Evolutionary conservation across 2,329 filamentous ascomycete species (phyloP), one percentile per base, ranked within the genome.

Genomic region (Diaporthe vexans): DNA sequence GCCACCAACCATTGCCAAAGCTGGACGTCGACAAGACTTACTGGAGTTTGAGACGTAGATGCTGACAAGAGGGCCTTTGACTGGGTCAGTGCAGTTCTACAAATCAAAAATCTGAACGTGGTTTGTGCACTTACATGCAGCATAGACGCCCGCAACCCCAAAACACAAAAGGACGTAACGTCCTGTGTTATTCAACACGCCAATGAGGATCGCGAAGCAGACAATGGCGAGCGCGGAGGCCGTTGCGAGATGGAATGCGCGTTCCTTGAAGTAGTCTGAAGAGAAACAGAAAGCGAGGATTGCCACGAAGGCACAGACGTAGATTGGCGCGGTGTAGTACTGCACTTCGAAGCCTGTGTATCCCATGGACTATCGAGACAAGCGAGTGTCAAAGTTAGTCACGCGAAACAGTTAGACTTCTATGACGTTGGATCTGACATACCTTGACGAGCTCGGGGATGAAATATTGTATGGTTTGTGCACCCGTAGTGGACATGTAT

Each of bases 401-500:
- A 15, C n/a, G 57, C 29, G 17, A n/a, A 21, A 63, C 6, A 13
- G 3, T 7, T 4, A 9, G 6, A 0, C 37, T 7, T 3, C 17
- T 37, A 9, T 13, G 40, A 17, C 11, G 46, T 4, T 13, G 21
- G 13, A 4, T 0, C 15, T 19, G 13, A 3, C 15, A n/a, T 37
- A 73, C 71, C 71, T 78, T 75, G 33, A 82, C 78, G 0, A 82
- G 76, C 7, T 80, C 81, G 11, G 80, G 80, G 58, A 82, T 81
- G 71, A 82, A 82, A 74, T 81, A 81, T 70, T 80, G 78, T 68
- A 82, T 81, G 11, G 79, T 81, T 75, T 81, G 78, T 2, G 79
- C 74, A 5, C 79, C 80, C 6, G 78, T 80, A 7, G 80, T 79
- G 5, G 79, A 81, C 81, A 86, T 85, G 75, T 86, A 86, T 10